Conservation (phyloP, 306 rosid species). For the Prunus fruticosa region DNA sequence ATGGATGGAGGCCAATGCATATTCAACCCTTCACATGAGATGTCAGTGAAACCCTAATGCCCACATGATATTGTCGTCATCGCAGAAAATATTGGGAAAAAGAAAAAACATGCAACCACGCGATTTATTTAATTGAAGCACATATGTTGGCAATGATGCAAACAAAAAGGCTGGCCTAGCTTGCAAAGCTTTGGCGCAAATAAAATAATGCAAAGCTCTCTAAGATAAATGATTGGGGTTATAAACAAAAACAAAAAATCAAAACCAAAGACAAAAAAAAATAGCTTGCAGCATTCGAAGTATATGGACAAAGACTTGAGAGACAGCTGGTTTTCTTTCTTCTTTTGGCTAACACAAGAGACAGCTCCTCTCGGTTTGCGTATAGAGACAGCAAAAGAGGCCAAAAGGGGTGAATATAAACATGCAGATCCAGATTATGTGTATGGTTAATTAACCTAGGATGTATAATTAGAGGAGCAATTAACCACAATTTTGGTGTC, state of each 20-base stretch:
- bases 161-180: slow-evolving; percentile 6
- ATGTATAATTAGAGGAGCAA: not conserved
- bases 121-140: not conserved
- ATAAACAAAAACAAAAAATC: not conserved
- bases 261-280: not conserved
- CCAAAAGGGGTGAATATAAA: not conserved
- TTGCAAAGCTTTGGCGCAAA: not conserved
- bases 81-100: not conserved
- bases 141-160: not conserved
- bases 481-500: not conserved
- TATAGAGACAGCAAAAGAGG: not conserved
- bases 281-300: not conserved
- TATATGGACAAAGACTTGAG: not conserved
- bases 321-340: slow-evolving; percentile 3
- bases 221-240: too few species aligned
- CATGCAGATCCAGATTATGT: not conserved
- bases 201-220: not conserved
- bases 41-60: slow-evolving; percentile 11
- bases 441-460: not conserved
- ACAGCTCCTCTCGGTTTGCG: not conserved
- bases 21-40: slow-evolving; percentile 16
- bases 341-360: not conserved
- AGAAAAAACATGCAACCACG: not conserved
- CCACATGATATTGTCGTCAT: not conserved
- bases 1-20: not conserved